Evolutionary conservation across 257 asterid genomes (phyloP).

Genomic region (Capsicum baccatum): DNA sequence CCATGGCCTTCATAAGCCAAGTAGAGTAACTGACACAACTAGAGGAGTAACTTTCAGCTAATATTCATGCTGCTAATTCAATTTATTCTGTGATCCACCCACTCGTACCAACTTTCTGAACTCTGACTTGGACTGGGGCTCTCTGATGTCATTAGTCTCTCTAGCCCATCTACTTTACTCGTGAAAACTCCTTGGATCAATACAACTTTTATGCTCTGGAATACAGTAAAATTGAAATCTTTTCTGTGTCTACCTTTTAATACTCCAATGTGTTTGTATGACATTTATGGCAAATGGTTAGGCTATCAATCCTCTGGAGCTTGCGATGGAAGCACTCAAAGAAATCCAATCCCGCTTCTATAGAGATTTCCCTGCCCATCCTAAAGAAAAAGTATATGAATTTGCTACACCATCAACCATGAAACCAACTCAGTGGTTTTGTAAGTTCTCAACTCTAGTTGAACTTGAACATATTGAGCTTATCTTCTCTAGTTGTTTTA

Average conservation of each 20-base stretch:
- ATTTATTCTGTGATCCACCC: too few species aligned
- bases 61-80: too few species aligned
- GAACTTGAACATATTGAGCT: slow-evolving; percentile 20
- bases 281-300: slow-evolving; percentile 31
- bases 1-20: neutral
- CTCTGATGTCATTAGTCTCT: neutral
- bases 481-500: slow-evolving; percentile 25
- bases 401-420: slow-evolving; percentile 98
- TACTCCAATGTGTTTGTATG: neutral
- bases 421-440: slow-evolving; percentile 97
- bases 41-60: too few species aligned
- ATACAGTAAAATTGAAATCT: neutral
- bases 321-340: slow-evolving; percentile 93
- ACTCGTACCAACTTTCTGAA: neutral
- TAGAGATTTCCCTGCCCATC: slow-evolving; percentile 88
- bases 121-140: neutral
- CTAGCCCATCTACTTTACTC: slow-evolving; percentile 11
- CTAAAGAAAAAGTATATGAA: slow-evolving; percentile 71
- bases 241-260: neutral
- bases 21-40: too few species aligned
- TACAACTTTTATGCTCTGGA: neutral
- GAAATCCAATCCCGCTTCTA: slow-evolving; percentile 79
- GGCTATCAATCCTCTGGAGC: slow-evolving; percentile 97
- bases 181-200: slow-evolving; percentile 2
- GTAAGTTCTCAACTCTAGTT: slow-evolving; percentile 56